These are phyloP conservation scores for Blastobotrys elegans DNA, from an alignment of 1,139 yeast genomes.

Conservation along the genomic window DNA sequence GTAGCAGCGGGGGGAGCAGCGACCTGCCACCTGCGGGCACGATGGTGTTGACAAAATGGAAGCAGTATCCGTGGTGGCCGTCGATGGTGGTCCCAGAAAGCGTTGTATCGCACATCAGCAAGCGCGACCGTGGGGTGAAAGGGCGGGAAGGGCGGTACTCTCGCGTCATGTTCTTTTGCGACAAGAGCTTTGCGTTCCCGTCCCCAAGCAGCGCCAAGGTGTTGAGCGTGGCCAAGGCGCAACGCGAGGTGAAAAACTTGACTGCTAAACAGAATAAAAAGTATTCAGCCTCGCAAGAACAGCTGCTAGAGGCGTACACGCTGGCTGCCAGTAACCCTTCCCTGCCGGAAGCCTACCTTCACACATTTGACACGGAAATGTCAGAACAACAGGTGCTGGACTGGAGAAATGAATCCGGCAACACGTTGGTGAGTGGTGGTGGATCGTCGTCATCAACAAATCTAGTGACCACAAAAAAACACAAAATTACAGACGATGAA, in stretches of 20 bases:
- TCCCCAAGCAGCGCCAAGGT: constrained; percentile 27
- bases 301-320: constrained; percentile 3
- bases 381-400: not conserved
- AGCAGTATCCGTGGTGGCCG: constrained; percentile 40
- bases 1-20: too few species aligned
- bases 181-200: constrained; percentile 33
- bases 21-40: constrained; percentile 28
- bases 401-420: constrained; percentile 1
- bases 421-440: too few species aligned
- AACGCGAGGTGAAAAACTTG: constrained; percentile 18
- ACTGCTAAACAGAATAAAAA: too few species aligned
- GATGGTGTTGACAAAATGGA: constrained; percentile 35
- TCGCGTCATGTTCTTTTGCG: constrained; percentile 37
- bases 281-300: constrained; percentile 26
- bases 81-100: constrained; percentile 27
- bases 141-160: too few species aligned
- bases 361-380: not conserved
- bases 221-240: constrained; percentile 29
- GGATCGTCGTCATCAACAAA: too few species aligned
- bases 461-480: too few species aligned
- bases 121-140: not conserved
- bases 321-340: constrained; percentile 1
- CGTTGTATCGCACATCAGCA: constrained; percentile 15
- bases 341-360: not conserved
- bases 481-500: too few species aligned